Evolutionary conservation across 2,329 filamentous ascomycete species (phyloP), one percentile per base, ranked within the genome.

Genomic region (Colletotrichum aenigma): DNA sequence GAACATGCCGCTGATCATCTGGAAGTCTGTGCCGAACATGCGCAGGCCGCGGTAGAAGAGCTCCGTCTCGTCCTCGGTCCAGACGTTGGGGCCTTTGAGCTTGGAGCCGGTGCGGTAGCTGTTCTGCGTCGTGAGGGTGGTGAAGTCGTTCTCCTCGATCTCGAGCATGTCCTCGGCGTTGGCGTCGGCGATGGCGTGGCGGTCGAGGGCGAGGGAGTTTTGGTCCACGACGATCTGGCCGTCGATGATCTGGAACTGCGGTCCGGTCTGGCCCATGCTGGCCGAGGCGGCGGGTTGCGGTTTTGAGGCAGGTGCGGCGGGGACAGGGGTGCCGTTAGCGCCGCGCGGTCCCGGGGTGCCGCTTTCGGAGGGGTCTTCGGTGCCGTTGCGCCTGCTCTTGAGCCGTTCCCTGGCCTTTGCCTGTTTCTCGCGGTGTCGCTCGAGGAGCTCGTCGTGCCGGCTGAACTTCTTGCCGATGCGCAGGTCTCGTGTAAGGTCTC

Each of bases 1-100:
- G 80, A 97, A 96, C 89, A 96, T 92, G 79, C 91, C 91, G 75
- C 91, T 90, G 79, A 97, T 96, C 85, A 95, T 94, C 82, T 93
- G 90, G 81, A 97, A 97, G 82, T 96, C 94, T 2, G 94, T 96
- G 71, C 95, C 95, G 81, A 95, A 96, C 89, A 93, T 94, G 73
- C 88, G 86, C 3, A 97, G 88, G 1, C 92, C 93, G 32, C 93
- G 90, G 86, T 96, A 97, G 85, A 97, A 97, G 60, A 91, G 87
- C 71, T 94, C 93, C 5, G 94, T 96, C 75, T 93, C 91, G 15
- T 91, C 89, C n/a, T 91, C 88, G 66, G 89, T 91, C 95, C 95
- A 97, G 36, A 90, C 87, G 78, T 93, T 92, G 30, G 90, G 88
- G 72, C 92, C 91, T 83, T 90, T 86, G 81, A 92, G 85, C 81